Percentiles rank a stretch among this genome's conserved stretches.
Evolutionary conservation across 2,329 filamentous ascomycete genomes (phyloP).

Genomic region (Stemphylium vesicarium): DNA sequence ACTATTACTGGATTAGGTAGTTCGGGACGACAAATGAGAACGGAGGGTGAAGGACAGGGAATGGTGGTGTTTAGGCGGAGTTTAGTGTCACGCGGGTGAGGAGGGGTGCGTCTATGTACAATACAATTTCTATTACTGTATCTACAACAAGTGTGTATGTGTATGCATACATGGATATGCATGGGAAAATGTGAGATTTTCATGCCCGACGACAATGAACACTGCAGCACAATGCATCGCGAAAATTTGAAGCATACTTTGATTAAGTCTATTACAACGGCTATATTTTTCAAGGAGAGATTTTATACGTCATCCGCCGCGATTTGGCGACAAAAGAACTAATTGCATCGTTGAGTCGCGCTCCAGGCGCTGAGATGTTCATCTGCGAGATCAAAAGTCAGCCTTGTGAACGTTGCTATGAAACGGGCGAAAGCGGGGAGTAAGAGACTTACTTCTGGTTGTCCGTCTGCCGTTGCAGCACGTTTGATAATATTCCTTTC

Average conservation of each 20-base stretch:
- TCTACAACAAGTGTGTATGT: too few species aligned
- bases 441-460: conserved; percentile 13
- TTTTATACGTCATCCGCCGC: conserved; percentile 18
- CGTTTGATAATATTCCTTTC: conserved; percentile 19
- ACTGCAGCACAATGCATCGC: not conserved
- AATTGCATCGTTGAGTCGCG: conserved; percentile 11
- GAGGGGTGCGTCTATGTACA: too few species aligned
- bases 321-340: conserved; percentile 17
- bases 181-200: too few species aligned
- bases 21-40: not conserved
- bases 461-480: conserved; percentile 12
- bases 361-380: not conserved
- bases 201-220: not conserved
- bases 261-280: not conserved
- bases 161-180: too few species aligned
- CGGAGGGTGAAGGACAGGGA: too few species aligned
- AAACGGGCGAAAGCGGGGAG: not conserved
- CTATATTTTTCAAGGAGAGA: conserved; percentile 7
- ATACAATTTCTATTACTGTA: too few species aligned
- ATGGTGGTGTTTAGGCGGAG: too few species aligned
- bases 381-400: not conserved
- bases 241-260: too few species aligned
- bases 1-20: not conserved
- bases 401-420: not conserved
- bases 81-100: too few species aligned